phyloP scores from a whole-genome alignment of 202 grass and related monocot genomes.

The Bolboschoenoplectus hybrid region DNA sequence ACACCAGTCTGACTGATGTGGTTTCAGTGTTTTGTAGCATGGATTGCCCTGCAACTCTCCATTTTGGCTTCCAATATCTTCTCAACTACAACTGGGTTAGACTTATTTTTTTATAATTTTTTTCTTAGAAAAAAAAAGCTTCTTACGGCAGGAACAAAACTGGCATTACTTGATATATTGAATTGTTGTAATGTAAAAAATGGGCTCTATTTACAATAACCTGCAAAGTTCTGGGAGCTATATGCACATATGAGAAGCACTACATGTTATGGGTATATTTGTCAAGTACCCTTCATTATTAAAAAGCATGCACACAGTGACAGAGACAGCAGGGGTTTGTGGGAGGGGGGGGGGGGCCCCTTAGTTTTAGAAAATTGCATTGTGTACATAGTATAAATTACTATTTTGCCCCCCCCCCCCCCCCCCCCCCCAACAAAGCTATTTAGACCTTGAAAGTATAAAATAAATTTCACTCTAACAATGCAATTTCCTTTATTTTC shows the following conservation, averaged over 20 bases:
- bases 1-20: constrained; percentile 68
- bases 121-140: background rate
- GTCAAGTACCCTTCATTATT: background rate
- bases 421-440: too few species aligned
- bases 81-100: constrained; percentile 89
- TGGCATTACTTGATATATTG: background rate
- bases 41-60: constrained; percentile 76
- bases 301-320: background rate
- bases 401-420: too few species aligned
- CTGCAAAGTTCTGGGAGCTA: background rate
- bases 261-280: background rate
- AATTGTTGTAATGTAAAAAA: background rate
- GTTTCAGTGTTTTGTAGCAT: constrained; percentile 71
- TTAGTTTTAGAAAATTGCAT: too few species aligned
- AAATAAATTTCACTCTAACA: too few species aligned
- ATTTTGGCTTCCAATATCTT: constrained; percentile 76
- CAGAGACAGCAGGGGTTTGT: too few species aligned
- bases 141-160: background rate
- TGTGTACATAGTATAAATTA: too few species aligned
- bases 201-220: background rate
- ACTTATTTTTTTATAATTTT: constrained; percentile 27
- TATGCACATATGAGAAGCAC: background rate
- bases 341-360: too few species aligned
- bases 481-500: too few species aligned
- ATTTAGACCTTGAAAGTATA: too few species aligned